These are phyloP conservation scores for Penicillium dipodomyicola DNA, from an alignment of 495 filamentous ascomycete genomes.

Conservation along the genomic window DNA sequence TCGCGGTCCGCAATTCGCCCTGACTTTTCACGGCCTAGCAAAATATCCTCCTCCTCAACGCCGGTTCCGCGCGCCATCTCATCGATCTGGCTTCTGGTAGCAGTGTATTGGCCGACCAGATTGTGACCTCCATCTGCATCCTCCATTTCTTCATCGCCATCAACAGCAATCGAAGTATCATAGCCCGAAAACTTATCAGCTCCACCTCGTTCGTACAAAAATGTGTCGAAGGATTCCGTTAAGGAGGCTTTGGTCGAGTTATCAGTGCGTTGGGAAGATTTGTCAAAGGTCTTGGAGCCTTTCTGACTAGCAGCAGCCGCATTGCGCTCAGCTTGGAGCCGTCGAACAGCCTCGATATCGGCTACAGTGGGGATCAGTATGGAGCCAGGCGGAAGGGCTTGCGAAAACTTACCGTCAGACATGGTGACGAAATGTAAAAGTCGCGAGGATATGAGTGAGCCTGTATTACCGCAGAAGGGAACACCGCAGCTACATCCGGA, in stretches of 20 bases:
- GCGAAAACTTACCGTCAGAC: constrained; percentile 56
- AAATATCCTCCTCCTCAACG: constrained; percentile 87
- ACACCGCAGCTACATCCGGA: constrained; percentile 46
- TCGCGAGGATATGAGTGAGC: constrained; percentile 28
- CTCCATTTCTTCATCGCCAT: constrained; percentile 78
- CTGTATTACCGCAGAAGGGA: constrained; percentile 30
- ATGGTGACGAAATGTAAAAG: constrained; percentile 38
- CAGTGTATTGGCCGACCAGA: constrained; percentile 96
- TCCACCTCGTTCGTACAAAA: constrained; percentile 81
- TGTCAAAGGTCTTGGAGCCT: constrained; percentile 83
- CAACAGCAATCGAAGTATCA: constrained; percentile 79
- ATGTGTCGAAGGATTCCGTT: constrained; percentile 90
- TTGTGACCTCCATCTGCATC: constrained; percentile 73
- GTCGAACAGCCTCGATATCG: constrained; percentile 79
- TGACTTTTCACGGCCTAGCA: constrained; percentile 83
- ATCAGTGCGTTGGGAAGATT: constrained; percentile 83
- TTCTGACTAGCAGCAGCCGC: constrained; percentile 76
- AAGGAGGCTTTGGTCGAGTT: constrained; percentile 90
- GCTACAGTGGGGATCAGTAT: constrained; percentile 45
- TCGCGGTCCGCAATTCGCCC: constrained; percentile 88
- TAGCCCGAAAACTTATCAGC: constrained; percentile 87
- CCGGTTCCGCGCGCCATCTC: constrained; percentile 85
- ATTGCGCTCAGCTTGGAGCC: constrained; percentile 91
- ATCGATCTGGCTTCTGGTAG: constrained; percentile 83
- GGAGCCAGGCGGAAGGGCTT: constrained; percentile 15